phyloP scores from a whole-genome alignment of 257 asterid genomes.

The Nicotiana benthamiana region DNA sequence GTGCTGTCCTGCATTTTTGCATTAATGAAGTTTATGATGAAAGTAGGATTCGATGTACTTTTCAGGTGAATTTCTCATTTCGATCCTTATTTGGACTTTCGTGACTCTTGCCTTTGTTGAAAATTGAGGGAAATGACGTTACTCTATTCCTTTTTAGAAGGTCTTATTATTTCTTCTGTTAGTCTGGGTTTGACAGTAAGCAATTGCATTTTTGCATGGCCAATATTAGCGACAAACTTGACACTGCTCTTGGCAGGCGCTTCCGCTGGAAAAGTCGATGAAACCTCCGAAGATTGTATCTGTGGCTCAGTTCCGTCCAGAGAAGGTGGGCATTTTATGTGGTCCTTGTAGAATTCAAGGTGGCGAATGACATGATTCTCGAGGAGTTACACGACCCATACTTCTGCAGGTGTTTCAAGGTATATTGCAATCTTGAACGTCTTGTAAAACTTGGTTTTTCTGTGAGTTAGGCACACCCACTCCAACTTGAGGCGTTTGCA shows the following conservation, averaged over 20 bases:
- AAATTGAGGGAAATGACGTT: neutral
- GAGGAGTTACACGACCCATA: too few relatives aligned
- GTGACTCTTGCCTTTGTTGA: neutral
- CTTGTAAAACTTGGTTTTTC: slow-evolving; percentile 17
- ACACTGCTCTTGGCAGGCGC: slow-evolving; percentile 34
- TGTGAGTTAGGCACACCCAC: slow-evolving; percentile 59
- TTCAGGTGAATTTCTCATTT: neutral
- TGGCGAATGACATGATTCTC: too few relatives aligned
- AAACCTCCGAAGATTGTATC: slow-evolving; percentile 67
- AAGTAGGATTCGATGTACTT: neutral
- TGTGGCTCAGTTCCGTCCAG: slow-evolving; percentile 99
- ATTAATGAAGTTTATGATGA: neutral
- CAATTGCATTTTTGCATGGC: neutral
- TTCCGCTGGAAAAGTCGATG: slow-evolving; percentile 59
- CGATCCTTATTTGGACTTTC: neutral
- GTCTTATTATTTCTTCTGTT: neutral
- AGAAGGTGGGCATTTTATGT: slow-evolving; percentile 74
- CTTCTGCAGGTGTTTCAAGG: slow-evolving; percentile 3
- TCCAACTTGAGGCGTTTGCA: slow-evolving; percentile 94
- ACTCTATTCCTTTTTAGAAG: neutral
- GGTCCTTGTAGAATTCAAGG: slow-evolving; percentile 33
- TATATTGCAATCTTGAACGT: slow-evolving; percentile 12
- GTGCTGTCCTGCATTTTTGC: neutral
- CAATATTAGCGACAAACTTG: neutral
- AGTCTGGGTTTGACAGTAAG: neutral